These are phyloP conservation scores for Plantago ovata DNA, from an alignment of 257 asterid species.

Conservation along the genomic window DNA sequence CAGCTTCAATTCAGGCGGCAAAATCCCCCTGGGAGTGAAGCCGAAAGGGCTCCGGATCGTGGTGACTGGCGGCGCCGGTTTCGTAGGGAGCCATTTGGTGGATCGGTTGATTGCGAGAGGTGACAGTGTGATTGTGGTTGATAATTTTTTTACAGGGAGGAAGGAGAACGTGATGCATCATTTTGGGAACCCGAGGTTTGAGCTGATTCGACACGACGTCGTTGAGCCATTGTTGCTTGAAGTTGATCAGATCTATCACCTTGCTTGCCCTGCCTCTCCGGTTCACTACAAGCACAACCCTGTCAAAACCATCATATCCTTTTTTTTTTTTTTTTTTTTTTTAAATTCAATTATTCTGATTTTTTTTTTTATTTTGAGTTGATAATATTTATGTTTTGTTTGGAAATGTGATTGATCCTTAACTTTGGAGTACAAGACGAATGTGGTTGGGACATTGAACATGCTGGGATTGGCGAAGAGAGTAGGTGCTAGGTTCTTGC, in stretches of 20 bases:
- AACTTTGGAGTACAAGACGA: conserved; percentile 72
- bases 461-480: conserved; percentile 99
- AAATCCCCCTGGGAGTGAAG: conserved; percentile 74
- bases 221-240: conserved; percentile 86
- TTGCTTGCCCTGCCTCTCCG: conserved; percentile 99
- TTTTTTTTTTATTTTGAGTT: neutral
- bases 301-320: conserved; percentile 96
- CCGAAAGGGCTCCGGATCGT: conserved; percentile 72
- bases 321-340: neutral
- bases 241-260: conserved; percentile 98
- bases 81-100: conserved; percentile 91
- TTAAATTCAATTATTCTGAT: neutral
- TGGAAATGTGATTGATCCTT: conserved; percentile 20
- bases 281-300: conserved; percentile 98
- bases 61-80: conserved; percentile 97
- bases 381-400: neutral
- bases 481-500: conserved; percentile 95
- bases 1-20: conserved; percentile 68
- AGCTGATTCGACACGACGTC: conserved; percentile 95
- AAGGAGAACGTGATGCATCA: conserved; percentile 92
- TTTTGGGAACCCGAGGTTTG: conserved; percentile 80
- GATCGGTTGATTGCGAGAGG: conserved; percentile 85
- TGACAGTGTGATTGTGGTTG: conserved; percentile 94
- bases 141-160: conserved; percentile 89
- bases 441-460: conserved; percentile 97